Conservation (phyloP, 805 yeast species). For the Jamesozyma piceae region DNA sequence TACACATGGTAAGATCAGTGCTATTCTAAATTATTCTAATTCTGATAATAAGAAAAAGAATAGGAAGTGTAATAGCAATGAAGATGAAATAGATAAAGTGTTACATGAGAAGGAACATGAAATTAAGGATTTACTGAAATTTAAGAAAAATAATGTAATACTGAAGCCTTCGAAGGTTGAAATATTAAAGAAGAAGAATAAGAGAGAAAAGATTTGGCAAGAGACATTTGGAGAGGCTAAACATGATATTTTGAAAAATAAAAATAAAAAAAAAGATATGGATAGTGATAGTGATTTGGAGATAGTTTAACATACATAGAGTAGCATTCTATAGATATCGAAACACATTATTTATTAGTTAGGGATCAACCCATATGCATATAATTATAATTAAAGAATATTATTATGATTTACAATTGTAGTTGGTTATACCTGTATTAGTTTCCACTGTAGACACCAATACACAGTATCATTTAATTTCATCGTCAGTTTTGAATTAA, state of each 20-base stretch:
- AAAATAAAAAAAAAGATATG: conserved; percentile 1
- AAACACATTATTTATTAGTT: too few species aligned
- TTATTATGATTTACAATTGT: too few species aligned
- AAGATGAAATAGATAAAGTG: not conserved
- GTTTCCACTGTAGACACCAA: conserved; percentile 12
- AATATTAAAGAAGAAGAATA: conserved; percentile 19
- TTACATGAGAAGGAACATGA: conserved; percentile 3
- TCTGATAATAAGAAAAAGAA: not conserved
- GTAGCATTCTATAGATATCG: not conserved
- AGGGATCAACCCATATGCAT: too few species aligned
- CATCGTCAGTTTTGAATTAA: conserved; percentile 5
- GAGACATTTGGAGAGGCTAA: conserved; percentile 20
- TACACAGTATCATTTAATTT: conserved; percentile 1
- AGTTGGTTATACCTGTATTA: conserved; percentile 1
- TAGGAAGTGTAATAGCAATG: not conserved
- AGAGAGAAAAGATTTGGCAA: conserved; percentile 24
- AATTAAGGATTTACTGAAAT: conserved; percentile 24
- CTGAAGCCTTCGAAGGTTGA: conserved; percentile 29
- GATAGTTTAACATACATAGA: conserved; percentile 14
- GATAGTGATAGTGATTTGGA: conserved; percentile 28
- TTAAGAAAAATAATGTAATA: conserved; percentile 29
- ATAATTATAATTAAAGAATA: too few species aligned
- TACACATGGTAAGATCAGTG: conserved; percentile 27
- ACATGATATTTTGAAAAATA: conserved; percentile 1
- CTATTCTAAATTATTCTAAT: conserved; percentile 9